A percentile compares a stretch with the other conserved stretches of the same genome.
phyloP scores from a whole-genome alignment of 2,329 filamentous ascomycete genomes.

The Ascochyta fabae region DNA sequence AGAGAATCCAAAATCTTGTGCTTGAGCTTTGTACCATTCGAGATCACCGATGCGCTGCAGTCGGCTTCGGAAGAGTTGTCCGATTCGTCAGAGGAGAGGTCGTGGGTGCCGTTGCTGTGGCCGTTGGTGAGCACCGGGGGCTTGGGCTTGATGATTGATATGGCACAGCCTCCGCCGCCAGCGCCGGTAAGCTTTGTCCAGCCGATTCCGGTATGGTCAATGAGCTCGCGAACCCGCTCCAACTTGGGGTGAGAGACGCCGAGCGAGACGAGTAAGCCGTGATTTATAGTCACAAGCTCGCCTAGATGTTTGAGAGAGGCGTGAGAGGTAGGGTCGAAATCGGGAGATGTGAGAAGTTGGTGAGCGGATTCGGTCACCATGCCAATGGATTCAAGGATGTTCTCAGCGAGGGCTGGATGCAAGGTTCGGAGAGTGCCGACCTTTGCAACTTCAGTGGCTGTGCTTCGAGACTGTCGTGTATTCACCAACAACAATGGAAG shows the following conservation, averaged over 20 bases:
- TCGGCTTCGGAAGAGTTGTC: conserved; percentile 36
- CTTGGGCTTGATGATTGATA: conserved; percentile 81
- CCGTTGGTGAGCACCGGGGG: conserved; percentile 54
- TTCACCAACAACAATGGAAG: conserved; percentile 89
- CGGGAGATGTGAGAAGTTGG: conserved; percentile 61
- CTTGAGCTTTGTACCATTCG: conserved; percentile 42
- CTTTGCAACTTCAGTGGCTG: conserved; percentile 83
- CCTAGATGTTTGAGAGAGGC: conserved; percentile 76
- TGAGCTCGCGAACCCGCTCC: conserved; percentile 86
- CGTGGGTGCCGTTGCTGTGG: conserved; percentile 33
- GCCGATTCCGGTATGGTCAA: conserved; percentile 83
- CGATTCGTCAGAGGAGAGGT: conserved; percentile 32
- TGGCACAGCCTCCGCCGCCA: conserved; percentile 93
- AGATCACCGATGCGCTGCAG: conserved; percentile 40
- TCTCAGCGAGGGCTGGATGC: conserved; percentile 78
- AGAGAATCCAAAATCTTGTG: conserved; percentile 62
- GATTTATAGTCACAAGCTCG: conserved; percentile 90
- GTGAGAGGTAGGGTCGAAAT: conserved; percentile 70
- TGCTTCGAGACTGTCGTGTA: conserved; percentile 86
- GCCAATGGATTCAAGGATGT: conserved; percentile 86
- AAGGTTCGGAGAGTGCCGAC: conserved; percentile 73
- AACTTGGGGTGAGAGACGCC: conserved; percentile 94
- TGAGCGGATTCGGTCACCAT: conserved; percentile 68
- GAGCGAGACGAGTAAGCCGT: conserved; percentile 86
- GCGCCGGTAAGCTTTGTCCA: conserved; percentile 98